Percentiles rank a stretch among this genome's conserved stretches.
Conservation (phyloP, 2,329 filamentous ascomycete species). For the Blumeriella jaapii region DNA sequence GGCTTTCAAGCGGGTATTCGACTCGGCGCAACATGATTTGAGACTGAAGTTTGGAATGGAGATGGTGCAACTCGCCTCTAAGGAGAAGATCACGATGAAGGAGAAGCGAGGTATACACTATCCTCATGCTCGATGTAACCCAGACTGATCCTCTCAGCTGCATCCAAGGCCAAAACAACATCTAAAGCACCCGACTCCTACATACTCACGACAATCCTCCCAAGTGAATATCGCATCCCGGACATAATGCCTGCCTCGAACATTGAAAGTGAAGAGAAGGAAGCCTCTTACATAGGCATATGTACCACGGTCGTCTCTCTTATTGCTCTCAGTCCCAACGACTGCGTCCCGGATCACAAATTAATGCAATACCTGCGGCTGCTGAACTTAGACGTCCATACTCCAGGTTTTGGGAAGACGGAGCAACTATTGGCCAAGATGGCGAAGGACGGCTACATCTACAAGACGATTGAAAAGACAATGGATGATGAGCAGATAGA, state of each 20-base stretch:
- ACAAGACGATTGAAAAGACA: conserved; percentile 59
- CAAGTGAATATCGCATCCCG: conserved; percentile 52
- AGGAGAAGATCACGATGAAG: conserved; percentile 70
- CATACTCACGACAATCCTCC: conserved; percentile 65
- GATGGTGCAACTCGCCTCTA: conserved; percentile 68
- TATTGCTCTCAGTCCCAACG: conserved; percentile 58
- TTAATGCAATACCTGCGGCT: conserved; percentile 64
- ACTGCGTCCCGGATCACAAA: conserved; percentile 64
- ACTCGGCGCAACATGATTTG: conserved; percentile 62
- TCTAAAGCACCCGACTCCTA: conserved; percentile 54
- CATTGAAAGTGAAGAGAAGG: conserved; percentile 51
- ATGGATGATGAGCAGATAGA: conserved; percentile 67
- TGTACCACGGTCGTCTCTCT: conserved; percentile 71
- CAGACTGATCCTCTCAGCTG: conserved; percentile 16
- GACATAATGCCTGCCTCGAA: conserved; percentile 57
- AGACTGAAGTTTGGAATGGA: conserved; percentile 79
- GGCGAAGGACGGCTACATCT: conserved; percentile 72
- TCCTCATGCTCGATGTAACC: conserved; percentile 30
- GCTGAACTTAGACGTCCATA: conserved; percentile 61
- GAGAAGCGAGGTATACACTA: conserved; percentile 59
- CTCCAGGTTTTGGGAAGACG: conserved; percentile 64
- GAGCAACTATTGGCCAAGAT: conserved; percentile 65
- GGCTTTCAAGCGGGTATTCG: conserved; percentile 68
- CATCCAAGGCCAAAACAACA: conserved; percentile 35
- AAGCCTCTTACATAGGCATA: conserved; percentile 71